These are phyloP conservation scores for Paramyrothecium sp. DNA, from an alignment of 2,329 filamentous ascomycete genomes.

Conservation along the genomic window DNA sequence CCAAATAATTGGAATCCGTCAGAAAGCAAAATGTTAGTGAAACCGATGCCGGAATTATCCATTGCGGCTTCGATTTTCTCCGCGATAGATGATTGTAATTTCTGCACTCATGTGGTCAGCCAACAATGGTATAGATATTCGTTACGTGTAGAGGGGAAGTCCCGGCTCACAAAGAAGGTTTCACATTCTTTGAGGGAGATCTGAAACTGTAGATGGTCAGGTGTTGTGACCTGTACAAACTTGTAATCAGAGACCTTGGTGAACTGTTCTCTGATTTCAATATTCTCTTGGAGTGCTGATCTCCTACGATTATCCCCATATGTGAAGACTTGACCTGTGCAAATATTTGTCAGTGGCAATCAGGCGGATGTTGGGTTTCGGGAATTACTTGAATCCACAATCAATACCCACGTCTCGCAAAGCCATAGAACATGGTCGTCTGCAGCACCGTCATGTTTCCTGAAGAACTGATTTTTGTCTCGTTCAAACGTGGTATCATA, in stretches of 20 bases:
- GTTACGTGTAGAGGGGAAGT: too few species aligned
- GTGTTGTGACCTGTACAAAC: conserved; percentile 1
- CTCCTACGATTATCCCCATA: conserved; percentile 1
- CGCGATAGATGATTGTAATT: conserved; percentile 1
- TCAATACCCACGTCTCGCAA: conserved; percentile 3
- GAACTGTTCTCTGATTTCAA: neutral
- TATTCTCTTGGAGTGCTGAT: conserved; percentile 1
- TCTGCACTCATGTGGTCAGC: neutral
- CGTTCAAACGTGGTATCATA: conserved; percentile 3
- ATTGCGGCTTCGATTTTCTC: neutral
- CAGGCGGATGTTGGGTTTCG: neutral
- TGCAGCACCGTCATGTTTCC: conserved; percentile 1
- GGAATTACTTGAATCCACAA: conserved; percentile 3
- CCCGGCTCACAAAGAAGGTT: conserved; percentile 6
- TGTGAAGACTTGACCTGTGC: neutral
- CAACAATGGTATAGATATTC: neutral
- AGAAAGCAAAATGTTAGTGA: neutral
- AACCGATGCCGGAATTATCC: neutral
- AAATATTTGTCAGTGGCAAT: neutral
- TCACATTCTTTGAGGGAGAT: neutral
- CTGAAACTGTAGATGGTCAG: conserved; percentile 2
- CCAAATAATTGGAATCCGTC: neutral
- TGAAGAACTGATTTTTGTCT: conserved; percentile 2
- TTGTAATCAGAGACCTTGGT: neutral
- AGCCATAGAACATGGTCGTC: conserved; percentile 2